These are phyloP conservation scores for Steccherinum ochraceum DNA, from an alignment of 768 basidiomycete species.

Conservation along the genomic window DNA sequence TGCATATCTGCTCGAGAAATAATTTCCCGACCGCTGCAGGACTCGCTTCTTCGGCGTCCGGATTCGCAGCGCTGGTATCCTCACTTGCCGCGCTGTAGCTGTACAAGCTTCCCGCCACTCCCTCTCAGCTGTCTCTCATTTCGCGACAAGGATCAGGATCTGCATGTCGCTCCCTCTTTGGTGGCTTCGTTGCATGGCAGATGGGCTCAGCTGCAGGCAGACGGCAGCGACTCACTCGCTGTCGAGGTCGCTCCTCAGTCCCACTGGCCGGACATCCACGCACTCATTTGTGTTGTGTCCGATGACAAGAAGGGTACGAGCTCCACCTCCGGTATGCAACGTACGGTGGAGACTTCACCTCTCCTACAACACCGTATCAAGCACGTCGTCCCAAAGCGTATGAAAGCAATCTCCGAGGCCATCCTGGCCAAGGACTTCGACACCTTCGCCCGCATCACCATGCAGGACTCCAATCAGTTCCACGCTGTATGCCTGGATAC, in stretches of 20 bases:
- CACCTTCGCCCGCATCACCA: conserved; percentile 84
- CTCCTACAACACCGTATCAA: conserved; percentile 87
- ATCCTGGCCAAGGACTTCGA: conserved; percentile 81
- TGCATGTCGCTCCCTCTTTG: conserved; percentile 95
- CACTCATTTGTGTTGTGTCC: conserved; percentile 93
- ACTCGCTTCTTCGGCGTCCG: conserved; percentile 94
- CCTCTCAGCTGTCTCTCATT: conserved; percentile 84
- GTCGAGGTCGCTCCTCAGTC: conserved; percentile 75
- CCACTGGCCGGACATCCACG: conserved; percentile 96
- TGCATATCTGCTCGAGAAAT: conserved; percentile 93
- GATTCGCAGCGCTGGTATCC: conserved; percentile 90
- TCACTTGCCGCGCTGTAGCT: conserved; percentile 89
- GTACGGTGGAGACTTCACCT: conserved; percentile 87
- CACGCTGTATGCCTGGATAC: conserved; percentile 98
- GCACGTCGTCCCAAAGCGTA: conserved; percentile 80
- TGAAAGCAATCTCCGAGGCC: conserved; percentile 75
- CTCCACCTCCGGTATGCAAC: conserved; percentile 95
- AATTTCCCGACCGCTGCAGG: conserved; percentile 99
- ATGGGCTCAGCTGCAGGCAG: conserved; percentile 53
- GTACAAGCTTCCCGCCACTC: conserved; percentile 71
- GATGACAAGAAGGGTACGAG: conserved; percentile 96
- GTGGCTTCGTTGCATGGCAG: conserved; percentile 96
- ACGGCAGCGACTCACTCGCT: conserved; percentile 85
- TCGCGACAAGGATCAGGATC: conserved; percentile 97
- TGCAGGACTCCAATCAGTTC: conserved; percentile 98